These are phyloP conservation scores for Huntiella savannae DNA, from an alignment of 2,329 filamentous ascomycete species.

Conservation along the genomic window DNA sequence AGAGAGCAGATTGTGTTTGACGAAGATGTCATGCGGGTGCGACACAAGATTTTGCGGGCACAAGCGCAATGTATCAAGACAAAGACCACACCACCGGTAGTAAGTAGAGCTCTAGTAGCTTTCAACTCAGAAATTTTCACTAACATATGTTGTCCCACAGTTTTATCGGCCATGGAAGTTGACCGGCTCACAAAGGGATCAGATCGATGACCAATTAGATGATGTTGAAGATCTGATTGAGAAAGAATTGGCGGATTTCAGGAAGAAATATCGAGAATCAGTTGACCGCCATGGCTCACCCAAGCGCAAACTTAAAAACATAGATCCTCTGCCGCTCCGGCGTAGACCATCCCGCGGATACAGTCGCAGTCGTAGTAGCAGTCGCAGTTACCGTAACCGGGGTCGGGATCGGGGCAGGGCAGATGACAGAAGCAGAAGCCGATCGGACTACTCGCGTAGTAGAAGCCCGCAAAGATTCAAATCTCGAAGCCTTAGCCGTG, in stretches of 20 bases:
- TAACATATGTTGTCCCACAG: conserved; percentile 23
- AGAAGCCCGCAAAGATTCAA: neutral
- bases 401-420: neutral
- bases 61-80: conserved; percentile 59
- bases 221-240: conserved; percentile 44
- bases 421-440: neutral
- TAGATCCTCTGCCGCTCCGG: neutral
- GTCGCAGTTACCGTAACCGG: neutral
- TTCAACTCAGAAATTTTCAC: neutral
- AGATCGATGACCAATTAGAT: conserved; percentile 50
- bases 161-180: conserved; percentile 76
- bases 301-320: neutral
- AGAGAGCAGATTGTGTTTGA: conserved; percentile 59
- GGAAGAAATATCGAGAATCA: conserved; percentile 25
- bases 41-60: conserved; percentile 52
- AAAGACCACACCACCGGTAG: conserved; percentile 49
- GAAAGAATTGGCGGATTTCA: conserved; percentile 45
- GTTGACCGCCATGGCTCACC: conserved; percentile 15
- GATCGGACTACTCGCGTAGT: neutral
- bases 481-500: neutral
- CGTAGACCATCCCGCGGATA: conserved; percentile 3
- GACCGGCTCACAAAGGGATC: conserved; percentile 46
- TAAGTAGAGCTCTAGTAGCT: conserved; percentile 26
- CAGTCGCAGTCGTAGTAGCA: conserved; percentile 17
- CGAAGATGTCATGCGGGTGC: conserved; percentile 53